Conservation (phyloP, 176 grass and related monocot genomes). For the Aegilops bicornis region DNA sequence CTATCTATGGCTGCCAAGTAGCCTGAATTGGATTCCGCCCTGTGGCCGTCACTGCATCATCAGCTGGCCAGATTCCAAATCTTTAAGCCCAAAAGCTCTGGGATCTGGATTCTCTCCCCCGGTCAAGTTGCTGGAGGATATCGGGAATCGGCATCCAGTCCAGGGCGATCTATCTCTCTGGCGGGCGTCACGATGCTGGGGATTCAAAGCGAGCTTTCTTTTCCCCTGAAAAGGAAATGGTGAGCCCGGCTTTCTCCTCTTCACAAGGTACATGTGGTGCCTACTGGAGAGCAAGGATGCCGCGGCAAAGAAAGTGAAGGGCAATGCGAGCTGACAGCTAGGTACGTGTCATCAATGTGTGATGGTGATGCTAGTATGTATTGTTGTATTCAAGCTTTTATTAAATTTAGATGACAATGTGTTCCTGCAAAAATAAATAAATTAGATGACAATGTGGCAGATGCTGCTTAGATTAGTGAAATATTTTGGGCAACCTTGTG, state of each 20-base stretch:
- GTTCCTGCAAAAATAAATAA: too few species aligned
- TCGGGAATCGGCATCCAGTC: background rate
- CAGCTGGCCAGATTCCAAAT: background rate
- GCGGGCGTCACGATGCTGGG: background rate
- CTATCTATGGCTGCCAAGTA: background rate
- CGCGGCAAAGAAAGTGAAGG: constrained; percentile 34
- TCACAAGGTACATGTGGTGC: constrained; percentile 52
- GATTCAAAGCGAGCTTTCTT: background rate
- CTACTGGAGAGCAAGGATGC: constrained; percentile 48
- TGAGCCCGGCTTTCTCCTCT: background rate
- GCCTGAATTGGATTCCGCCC: background rate
- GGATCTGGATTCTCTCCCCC: background rate
- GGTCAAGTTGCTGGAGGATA: background rate
- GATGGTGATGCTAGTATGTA: background rate
- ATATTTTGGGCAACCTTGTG: background rate
- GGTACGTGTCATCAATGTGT: constrained; percentile 27
- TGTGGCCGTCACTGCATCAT: background rate
- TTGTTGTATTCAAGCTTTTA: constrained; percentile 6
- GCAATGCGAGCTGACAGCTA: constrained; percentile 30
- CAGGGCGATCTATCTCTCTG: background rate
- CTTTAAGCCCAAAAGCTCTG: background rate
- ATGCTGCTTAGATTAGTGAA: background rate
- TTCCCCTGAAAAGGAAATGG: background rate
- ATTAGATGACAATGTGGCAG: background rate
- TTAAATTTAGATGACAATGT: background rate